Evolutionary conservation across 1,284 basidiomycete genomes (phyloP).

Genomic region (Pseudozyma sp.): DNA sequence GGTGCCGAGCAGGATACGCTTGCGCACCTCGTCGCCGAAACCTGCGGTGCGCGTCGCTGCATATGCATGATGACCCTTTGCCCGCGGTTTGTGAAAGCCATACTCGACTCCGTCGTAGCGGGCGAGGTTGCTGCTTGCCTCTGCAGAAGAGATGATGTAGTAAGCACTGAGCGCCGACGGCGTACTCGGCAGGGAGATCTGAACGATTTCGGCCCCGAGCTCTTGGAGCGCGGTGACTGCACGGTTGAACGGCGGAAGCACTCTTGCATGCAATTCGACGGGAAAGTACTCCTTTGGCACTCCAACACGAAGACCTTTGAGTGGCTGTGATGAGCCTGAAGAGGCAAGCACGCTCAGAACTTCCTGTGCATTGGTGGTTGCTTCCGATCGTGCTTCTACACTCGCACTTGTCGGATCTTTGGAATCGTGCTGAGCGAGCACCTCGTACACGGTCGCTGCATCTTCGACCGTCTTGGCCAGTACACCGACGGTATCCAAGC

Average conservation of each 20-base stretch:
- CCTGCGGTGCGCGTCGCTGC: conserved; percentile 71
- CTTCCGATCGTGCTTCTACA: conserved; percentile 24
- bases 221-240: conserved; percentile 73
- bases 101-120: conserved; percentile 85
- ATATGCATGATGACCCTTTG: conserved; percentile 46
- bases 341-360: conserved; percentile 4
- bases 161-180: conserved; percentile 87
- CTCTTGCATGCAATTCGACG: conserved; percentile 74
- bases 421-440: conserved; percentile 76
- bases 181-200: conserved; percentile 83
- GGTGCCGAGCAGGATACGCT: conserved; percentile 89
- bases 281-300: conserved; percentile 87
- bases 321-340: conserved; percentile 18
- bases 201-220: conserved; percentile 78
- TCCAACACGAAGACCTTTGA: conserved; percentile 74
- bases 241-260: conserved; percentile 72
- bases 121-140: conserved; percentile 92
- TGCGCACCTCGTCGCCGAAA: conserved; percentile 87
- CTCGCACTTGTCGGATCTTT: conserved; percentile 82
- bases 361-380: conserved; percentile 8
- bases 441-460: conserved; percentile 76
- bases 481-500: conserved; percentile 91
- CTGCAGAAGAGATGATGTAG: conserved; percentile 92
- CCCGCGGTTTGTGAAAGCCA: conserved; percentile 67
- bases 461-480: conserved; percentile 75